These are phyloP conservation scores for Acanthamoeba castellanii DNA, from an alignment of 208 protist genomes.

Conservation along the genomic window DNA sequence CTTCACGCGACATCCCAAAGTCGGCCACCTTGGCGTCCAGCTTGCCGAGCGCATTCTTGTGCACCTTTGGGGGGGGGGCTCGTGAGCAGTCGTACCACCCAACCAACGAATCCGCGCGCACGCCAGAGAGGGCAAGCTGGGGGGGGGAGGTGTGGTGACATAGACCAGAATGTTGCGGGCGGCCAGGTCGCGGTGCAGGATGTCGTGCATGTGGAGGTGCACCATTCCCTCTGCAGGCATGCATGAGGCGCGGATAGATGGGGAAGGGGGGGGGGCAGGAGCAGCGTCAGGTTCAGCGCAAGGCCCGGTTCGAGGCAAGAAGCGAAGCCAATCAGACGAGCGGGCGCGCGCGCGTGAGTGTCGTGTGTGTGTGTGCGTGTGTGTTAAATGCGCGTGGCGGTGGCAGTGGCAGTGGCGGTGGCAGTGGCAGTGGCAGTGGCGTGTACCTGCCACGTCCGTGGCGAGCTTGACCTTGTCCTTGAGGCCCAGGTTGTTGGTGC, in stretches of 20 bases:
- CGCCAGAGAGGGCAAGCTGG: too few species aligned
- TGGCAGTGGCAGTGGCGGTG: too few species aligned
- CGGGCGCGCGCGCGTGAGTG: too few species aligned
- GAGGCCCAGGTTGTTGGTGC: not conserved
- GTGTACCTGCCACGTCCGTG: not conserved
- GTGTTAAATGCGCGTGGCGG: too few species aligned
- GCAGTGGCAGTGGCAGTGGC: too few species aligned
- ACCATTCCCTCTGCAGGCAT: not conserved
- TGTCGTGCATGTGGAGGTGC: slow-evolving; percentile 21
- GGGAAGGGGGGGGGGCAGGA: too few species aligned
- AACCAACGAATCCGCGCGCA: not conserved
- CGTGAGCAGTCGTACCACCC: not conserved
- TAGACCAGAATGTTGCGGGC: not conserved
- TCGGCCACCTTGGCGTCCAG: slow-evolving; percentile 21
- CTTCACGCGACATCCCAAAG: slow-evolving; percentile 28
- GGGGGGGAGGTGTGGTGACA: not conserved
- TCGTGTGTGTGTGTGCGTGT: too few species aligned
- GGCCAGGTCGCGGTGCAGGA: not conserved
- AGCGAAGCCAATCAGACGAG: too few species aligned
- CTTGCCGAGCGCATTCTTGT: not conserved
- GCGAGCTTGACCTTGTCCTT: slow-evolving; percentile 6
- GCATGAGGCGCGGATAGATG: not conserved
- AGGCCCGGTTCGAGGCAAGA: too few species aligned
- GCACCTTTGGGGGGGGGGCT: not conserved
- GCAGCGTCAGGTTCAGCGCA: too few species aligned